Evolutionary conservation across 768 basidiomycete species (phyloP).

Genomic region (Grammothele lineata): DNA sequence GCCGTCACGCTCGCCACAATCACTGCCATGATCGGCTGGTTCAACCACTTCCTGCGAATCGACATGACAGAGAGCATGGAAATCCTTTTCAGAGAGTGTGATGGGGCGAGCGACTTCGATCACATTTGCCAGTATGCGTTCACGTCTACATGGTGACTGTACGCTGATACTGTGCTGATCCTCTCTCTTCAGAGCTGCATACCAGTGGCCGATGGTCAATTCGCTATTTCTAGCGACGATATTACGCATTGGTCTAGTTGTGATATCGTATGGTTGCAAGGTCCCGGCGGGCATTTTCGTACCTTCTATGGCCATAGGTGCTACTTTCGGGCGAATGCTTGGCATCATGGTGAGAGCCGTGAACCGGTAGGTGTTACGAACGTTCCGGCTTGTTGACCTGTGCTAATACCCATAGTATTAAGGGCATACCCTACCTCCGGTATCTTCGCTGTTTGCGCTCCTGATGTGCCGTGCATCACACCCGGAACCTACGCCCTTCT

Average conservation of each 20-base stretch:
- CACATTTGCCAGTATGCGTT: slow-evolving; percentile 84
- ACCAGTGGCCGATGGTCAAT: slow-evolving; percentile 94
- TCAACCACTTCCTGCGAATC: slow-evolving; percentile 90
- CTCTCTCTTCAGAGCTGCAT: slow-evolving; percentile 65
- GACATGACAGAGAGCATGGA: slow-evolving; percentile 98
- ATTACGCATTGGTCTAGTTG: slow-evolving; percentile 79
- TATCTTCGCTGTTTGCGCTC: slow-evolving; percentile 86
- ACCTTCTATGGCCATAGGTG: slow-evolving; percentile 98
- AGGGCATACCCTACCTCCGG: slow-evolving; percentile 80
- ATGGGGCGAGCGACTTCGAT: slow-evolving; percentile 86
- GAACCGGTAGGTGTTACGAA: slow-evolving; percentile 52
- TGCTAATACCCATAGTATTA: slow-evolving; percentile 28
- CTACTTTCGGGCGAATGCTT: slow-evolving; percentile 94
- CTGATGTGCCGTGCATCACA: slow-evolving; percentile 94
- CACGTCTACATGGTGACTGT: not conserved
- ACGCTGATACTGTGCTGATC: too few relatives aligned
- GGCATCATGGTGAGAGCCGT: slow-evolving; percentile 95
- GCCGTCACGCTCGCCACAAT: slow-evolving; percentile 82
- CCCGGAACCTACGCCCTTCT: slow-evolving; percentile 98
- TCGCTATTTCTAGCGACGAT: slow-evolving; percentile 89
- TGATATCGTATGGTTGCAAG: slow-evolving; percentile 92
- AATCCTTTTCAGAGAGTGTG: slow-evolving; percentile 93
- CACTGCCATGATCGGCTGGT: slow-evolving; percentile 90
- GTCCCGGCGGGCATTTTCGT: slow-evolving; percentile 98
- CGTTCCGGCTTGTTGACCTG: not conserved